A percentile compares a stretch with the other conserved stretches of the same genome.
These are phyloP conservation scores for Trichoderma asperelloides DNA, from an alignment of 495 filamentous ascomycete species.

Conservation along the genomic window DNA sequence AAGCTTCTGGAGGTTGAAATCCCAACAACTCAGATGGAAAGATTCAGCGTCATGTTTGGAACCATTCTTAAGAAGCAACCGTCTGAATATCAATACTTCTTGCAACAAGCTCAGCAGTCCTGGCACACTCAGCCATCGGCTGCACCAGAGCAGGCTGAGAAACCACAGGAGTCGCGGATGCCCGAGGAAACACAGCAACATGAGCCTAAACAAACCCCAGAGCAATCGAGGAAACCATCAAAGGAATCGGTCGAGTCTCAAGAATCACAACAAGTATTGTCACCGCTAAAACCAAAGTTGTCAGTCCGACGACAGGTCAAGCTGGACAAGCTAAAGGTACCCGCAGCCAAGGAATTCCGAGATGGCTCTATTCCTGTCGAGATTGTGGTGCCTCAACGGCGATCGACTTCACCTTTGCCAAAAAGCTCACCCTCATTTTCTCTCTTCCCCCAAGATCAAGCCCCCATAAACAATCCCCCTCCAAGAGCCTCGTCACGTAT, in stretches of 20 bases:
- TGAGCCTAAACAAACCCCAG: not conserved
- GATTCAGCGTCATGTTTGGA: conserved; percentile 93
- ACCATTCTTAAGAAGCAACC: conserved; percentile 51
- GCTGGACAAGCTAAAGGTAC: conserved; percentile 47
- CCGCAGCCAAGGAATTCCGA: not conserved
- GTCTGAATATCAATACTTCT: conserved; percentile 10
- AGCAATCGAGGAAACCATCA: not conserved
- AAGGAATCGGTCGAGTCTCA: not conserved
- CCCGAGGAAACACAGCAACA: not conserved
- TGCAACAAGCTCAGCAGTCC: not conserved
- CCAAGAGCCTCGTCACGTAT: conserved; percentile 33
- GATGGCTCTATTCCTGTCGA: not conserved
- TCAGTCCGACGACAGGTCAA: conserved; percentile 62
- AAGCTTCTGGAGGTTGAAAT: conserved; percentile 66
- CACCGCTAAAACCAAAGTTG: conserved; percentile 30
- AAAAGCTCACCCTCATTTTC: conserved; percentile 51
- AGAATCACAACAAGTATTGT: conserved; percentile 8
- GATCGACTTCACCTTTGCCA: conserved; percentile 52
- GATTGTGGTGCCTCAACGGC: conserved; percentile 24
- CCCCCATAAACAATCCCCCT: conserved; percentile 29
- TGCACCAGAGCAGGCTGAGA: not conserved
- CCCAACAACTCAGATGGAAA: conserved; percentile 69
- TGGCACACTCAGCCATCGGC: not conserved
- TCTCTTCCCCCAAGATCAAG: conserved; percentile 50
- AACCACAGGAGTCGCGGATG: not conserved